These are phyloP conservation scores for Articulospora tetracladia DNA, from an alignment of 495 filamentous ascomycete species.

Conservation along the genomic window DNA sequence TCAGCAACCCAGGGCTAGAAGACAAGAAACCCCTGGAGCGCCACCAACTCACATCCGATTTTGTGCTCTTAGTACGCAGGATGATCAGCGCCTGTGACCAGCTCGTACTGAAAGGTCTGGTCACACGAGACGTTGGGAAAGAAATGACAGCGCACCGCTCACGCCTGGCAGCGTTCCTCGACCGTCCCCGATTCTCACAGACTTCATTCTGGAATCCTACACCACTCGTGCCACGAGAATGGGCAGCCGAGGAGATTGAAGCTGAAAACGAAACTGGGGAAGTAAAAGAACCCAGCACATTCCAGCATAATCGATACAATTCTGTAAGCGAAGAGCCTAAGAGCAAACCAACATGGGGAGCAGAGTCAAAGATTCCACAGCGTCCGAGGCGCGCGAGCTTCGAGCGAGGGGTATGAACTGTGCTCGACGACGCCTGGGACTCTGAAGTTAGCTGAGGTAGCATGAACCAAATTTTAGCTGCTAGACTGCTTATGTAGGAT, in stretches of 20 bases:
- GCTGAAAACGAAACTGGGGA: not conserved
- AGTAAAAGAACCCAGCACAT: too few species aligned
- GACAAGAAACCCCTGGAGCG: not conserved
- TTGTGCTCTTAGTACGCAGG: not conserved
- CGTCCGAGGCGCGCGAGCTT: not conserved
- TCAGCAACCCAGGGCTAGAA: not conserved
- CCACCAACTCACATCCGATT: not conserved
- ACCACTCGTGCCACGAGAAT: not conserved
- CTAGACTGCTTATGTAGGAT: too few species aligned
- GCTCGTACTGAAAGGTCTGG: constrained; percentile 20
- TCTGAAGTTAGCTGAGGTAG: too few species aligned
- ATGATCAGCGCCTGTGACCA: constrained; percentile 22
- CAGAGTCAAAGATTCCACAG: not conserved
- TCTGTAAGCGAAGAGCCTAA: not conserved
- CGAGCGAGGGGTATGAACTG: not conserved
- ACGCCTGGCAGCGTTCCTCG: constrained; percentile 17
- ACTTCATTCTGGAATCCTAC: not conserved
- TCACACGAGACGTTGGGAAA: not conserved
- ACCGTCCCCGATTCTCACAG: constrained; percentile 1
- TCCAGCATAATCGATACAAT: too few species aligned
- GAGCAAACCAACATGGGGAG: not conserved
- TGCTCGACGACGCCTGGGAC: too few species aligned
- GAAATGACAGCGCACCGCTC: constrained; percentile 10
- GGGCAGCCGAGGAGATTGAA: not conserved
- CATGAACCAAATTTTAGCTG: too few species aligned